Percentiles rank a stretch among this genome's conserved stretches.
Evolutionary conservation across 2,329 filamentous ascomycete species (phyloP).

Genomic region (Penicillium sp.): DNA sequence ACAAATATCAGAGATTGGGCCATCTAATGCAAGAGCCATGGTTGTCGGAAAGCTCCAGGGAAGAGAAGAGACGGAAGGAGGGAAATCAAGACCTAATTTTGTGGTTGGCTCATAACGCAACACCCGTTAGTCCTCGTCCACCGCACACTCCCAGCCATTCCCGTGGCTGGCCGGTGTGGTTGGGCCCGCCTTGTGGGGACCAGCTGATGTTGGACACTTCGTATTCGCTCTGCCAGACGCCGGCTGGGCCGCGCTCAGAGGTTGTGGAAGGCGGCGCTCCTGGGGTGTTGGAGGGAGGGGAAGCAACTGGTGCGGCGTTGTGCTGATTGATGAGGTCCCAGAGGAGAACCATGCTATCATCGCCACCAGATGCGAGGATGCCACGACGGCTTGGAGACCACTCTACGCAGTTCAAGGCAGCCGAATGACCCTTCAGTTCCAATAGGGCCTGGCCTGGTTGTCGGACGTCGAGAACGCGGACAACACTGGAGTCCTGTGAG

Average conservation of each 20-base stretch:
- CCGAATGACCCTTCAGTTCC: slow-evolving; percentile 84
- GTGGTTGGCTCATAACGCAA: slow-evolving; percentile 33
- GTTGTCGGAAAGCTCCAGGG: not conserved
- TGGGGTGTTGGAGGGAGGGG: slow-evolving; percentile 32
- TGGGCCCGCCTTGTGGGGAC: slow-evolving; percentile 43
- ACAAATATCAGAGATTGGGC: slow-evolving; percentile 8
- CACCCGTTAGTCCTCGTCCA: slow-evolving; percentile 46
- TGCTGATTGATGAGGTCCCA: slow-evolving; percentile 84
- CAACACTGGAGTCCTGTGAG: slow-evolving; percentile 84
- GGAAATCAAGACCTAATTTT: slow-evolving; percentile 10
- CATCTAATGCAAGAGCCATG: slow-evolving; percentile 22
- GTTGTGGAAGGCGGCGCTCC: slow-evolving; percentile 30
- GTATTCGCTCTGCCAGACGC: slow-evolving; percentile 47
- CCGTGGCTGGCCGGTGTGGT: slow-evolving; percentile 30
- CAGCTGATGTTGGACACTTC: slow-evolving; percentile 49
- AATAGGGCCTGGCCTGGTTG: slow-evolving; percentile 94
- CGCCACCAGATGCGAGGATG: slow-evolving; percentile 83
- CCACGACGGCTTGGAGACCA: slow-evolving; percentile 89
- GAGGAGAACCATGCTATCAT: slow-evolving; percentile 85
- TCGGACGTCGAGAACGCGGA: slow-evolving; percentile 92
- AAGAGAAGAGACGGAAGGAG: slow-evolving; percentile 3
- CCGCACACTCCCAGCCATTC: slow-evolving; percentile 48
- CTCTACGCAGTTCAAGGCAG: slow-evolving; percentile 86
- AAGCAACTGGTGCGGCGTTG: slow-evolving; percentile 48
- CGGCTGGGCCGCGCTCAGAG: slow-evolving; percentile 44